phyloP scores from a whole-genome alignment of 306 rosid species.

The Glycine latifolia region DNA sequence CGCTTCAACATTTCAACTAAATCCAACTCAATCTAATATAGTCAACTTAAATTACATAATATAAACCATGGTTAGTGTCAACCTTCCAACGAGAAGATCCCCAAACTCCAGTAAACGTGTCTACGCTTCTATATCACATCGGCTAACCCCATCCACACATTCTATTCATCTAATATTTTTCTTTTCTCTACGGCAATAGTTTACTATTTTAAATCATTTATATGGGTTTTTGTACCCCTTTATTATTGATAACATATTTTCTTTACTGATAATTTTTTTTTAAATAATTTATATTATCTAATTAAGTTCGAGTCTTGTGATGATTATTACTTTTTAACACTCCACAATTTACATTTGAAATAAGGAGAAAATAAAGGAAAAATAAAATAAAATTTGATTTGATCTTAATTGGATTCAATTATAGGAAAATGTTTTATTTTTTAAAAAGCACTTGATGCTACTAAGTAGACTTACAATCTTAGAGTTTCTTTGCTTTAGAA shows the following conservation, averaged over 20 bases:
- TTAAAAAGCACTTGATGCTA: too few relatives aligned
- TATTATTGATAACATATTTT: too few relatives aligned
- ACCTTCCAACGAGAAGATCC: background rate
- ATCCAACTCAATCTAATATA: too few relatives aligned
- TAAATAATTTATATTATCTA: background rate
- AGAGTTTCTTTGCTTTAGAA: too few relatives aligned
- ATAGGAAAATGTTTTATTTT: too few relatives aligned
- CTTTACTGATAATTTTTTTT: background rate
- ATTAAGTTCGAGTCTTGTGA: background rate
- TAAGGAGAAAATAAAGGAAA: too few relatives aligned
- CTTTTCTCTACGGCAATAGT: background rate
- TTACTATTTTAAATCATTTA: background rate
- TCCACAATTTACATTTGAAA: too few relatives aligned
- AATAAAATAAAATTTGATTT: too few relatives aligned
- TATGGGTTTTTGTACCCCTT: too few relatives aligned
- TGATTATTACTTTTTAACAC: background rate
- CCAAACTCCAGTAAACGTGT: background rate
- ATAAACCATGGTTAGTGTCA: background rate
- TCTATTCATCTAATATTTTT: background rate
- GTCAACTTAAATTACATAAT: conserved; percentile 15
- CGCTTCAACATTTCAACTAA: too few relatives aligned
- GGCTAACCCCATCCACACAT: conserved; percentile 23
- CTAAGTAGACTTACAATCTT: too few relatives aligned
- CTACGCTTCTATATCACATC: background rate
- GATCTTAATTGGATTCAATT: too few relatives aligned